Evolutionary conservation across 176 grass and related monocot genomes (phyloP), one percentile per base, ranked within the genome.

Genomic region (Oropetium thomaeum): DNA sequence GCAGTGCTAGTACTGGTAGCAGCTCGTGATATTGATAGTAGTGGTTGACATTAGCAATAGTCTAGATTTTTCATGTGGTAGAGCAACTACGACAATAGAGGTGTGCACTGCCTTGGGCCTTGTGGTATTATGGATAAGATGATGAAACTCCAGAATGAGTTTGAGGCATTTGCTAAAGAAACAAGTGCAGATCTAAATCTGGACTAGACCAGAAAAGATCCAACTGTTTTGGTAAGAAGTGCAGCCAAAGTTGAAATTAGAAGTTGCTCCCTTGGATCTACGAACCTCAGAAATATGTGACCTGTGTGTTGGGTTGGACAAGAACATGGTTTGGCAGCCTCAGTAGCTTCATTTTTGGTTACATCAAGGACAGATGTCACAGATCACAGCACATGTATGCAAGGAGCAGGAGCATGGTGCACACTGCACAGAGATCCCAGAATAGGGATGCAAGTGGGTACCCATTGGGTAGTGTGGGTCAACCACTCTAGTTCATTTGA

Each of bases 121-220:
- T 5, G 32, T 71, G 57, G 16, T 20, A 69, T 80, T 27, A 82
- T 74, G 10, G 6, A 33, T 38, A 73, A 67, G 54, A 37, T 8
- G 17, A 39, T 58, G 5, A 38, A 17, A 19, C 8, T 1, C 5
- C 37, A 33, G 19, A 43, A 17, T 7, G 4, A 39, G 20, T 20
- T 20, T 4, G 7, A 17, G 5, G 41, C 16, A 55, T 67, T 80
- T 80, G 30, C 66, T 43, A 38, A 74, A 62, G 41, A 48, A 80
- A 51, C 20, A 10, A 57, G 26, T 41, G 23, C 44, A 57, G 58
- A 29, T 84, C 34, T 71, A n/a, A 43, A 72, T 47, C 37, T 65
- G 43, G 39, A 31, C 8, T 71, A 58, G 67, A 63, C 32, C 14
- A 17, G 43, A 85, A 78, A 73, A 51, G 14, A 29, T 73, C 6